Evolutionary conservation across 257 asterid genomes (phyloP).

Genomic region (Vinca minor): DNA sequence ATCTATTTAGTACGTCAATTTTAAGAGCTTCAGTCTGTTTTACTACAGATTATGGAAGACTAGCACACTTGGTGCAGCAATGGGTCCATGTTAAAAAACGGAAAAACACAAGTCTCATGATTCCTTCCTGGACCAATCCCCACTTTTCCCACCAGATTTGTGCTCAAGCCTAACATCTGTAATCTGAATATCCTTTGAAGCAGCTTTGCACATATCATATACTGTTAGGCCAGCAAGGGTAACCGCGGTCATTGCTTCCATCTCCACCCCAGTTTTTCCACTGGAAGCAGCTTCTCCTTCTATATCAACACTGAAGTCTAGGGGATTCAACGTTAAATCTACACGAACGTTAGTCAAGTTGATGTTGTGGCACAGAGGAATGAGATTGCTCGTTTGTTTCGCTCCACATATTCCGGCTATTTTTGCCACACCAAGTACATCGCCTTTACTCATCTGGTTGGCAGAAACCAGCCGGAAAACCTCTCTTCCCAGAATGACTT

Average conservation of each 20-base stretch:
- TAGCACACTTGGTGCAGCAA: too few species aligned
- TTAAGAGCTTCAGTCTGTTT: not conserved
- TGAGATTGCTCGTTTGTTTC: constrained; percentile 69
- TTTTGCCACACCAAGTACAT: constrained; percentile 71
- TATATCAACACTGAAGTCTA: constrained; percentile 49
- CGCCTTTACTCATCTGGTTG: constrained; percentile 70
- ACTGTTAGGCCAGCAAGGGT: constrained; percentile 71
- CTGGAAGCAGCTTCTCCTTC: constrained; percentile 46
- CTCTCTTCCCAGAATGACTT: constrained; percentile 54
- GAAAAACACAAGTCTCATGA: not conserved
- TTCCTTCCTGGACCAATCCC: constrained; percentile 66
- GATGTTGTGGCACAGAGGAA: constrained; percentile 78
- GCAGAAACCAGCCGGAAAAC: constrained; percentile 70
- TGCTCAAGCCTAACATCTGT: constrained; percentile 55
- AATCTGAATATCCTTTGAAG: constrained; percentile 58
- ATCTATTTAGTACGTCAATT: too few species aligned
- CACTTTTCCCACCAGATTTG: constrained; percentile 77
- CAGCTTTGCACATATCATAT: constrained; percentile 87
- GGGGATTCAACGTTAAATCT: constrained; percentile 42
- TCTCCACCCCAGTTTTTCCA: constrained; percentile 84
- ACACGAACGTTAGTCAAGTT: constrained; percentile 49
- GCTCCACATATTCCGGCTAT: constrained; percentile 74
- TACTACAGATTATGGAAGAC: too few species aligned
- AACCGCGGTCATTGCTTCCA: constrained; percentile 85
- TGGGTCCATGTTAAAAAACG: too few species aligned